Base-by-base conservation (phyloP, 148 eudicot genomes). In the Cornus controversa region DNA sequence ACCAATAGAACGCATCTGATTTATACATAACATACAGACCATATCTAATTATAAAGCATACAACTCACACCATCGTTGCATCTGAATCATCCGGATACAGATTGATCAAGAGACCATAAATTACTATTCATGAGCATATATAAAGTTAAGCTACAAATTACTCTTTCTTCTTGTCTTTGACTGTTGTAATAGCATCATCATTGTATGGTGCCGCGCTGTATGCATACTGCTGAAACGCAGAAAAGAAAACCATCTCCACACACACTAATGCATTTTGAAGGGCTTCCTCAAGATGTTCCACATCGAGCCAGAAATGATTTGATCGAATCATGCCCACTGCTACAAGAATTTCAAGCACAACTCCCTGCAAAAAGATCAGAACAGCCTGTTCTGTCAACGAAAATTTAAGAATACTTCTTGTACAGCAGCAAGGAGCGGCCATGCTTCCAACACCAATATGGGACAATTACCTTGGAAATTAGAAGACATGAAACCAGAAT, bases 221-320 rank as follows among this genome's bases (percentile, higher is more conserved):
- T 53, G 87, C 87, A 73, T 81, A 76, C 45, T 75, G 75, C 82
- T 78, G 80, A 54, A 78, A 71, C 54, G 82, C 66, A 31, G 87
- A 66, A 78, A 84, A 84, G 80, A 84, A 84, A 76, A 84, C 87
- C 87, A 81, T 84, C 78, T 84, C 87, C 67, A 84, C 72, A 13
- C 82, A 79, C 64, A 84, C 84, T n/a, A 84, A 62, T 25, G 69
- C 71, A 53, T 84, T 84, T 66, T 84, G 87, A 72, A 78, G 76
- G 36, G 84, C 87, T 79, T 79, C 78, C 42, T 81, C 68, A 2
- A 81, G 36, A 31, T 79, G 87, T 72, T 67, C 84, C 28, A 81
- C 84, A 23, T 81, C 84, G 9, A 84, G 72, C 82, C 80, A 86
- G 81, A 75, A 78, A 69, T 81, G 84, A 72, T 77, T 63, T 8